phyloP scores from a whole-genome alignment of 2,329 filamentous ascomycete species.

The Calonectria multiphialidica region DNA sequence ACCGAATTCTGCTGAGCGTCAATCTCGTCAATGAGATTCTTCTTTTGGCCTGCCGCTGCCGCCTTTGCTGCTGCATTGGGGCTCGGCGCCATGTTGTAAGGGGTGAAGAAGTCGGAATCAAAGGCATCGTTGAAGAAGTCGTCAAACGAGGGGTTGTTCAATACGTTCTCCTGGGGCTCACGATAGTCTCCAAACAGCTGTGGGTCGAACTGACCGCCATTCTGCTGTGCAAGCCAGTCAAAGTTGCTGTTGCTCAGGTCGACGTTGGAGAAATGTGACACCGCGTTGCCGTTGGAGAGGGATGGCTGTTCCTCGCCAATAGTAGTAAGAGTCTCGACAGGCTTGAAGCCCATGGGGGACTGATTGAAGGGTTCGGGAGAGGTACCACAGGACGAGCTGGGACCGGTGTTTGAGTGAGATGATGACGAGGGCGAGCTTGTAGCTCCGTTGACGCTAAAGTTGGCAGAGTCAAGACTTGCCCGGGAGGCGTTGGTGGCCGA shows the following conservation, averaged over 20 bases:
- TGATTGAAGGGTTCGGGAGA: slow-evolving; percentile 82
- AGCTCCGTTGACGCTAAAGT: slow-evolving; percentile 61
- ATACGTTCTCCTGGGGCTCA: slow-evolving; percentile 86
- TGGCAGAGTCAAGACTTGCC: slow-evolving; percentile 63
- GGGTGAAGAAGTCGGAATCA: slow-evolving; percentile 83
- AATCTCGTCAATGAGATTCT: slow-evolving; percentile 81
- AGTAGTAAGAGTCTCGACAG: slow-evolving; percentile 71
- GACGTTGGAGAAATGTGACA: slow-evolving; percentile 47
- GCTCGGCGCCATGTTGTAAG: slow-evolving; percentile 76
- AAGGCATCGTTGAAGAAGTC: slow-evolving; percentile 83
- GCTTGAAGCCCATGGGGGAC: slow-evolving; percentile 76
- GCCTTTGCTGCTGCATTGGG: slow-evolving; percentile 47
- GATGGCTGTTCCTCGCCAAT: slow-evolving; percentile 74
- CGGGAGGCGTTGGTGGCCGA: slow-evolving; percentile 61
- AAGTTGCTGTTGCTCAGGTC: slow-evolving; percentile 67
- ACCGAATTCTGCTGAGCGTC: slow-evolving; percentile 79
- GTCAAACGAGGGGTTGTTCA: slow-evolving; percentile 78
- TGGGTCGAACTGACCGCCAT: slow-evolving; percentile 89
- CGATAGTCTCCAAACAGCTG: slow-evolving; percentile 93
- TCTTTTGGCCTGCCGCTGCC: slow-evolving; percentile 57
- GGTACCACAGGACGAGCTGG: slow-evolving; percentile 78
- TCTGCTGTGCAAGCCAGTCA: slow-evolving; percentile 84
- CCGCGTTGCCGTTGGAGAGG: slow-evolving; percentile 50
- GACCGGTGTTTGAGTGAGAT: slow-evolving; percentile 69
- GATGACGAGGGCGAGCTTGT: slow-evolving; percentile 75